Conservation (phyloP, 148 eudicot genomes). For the Chenopodium album region DNA sequence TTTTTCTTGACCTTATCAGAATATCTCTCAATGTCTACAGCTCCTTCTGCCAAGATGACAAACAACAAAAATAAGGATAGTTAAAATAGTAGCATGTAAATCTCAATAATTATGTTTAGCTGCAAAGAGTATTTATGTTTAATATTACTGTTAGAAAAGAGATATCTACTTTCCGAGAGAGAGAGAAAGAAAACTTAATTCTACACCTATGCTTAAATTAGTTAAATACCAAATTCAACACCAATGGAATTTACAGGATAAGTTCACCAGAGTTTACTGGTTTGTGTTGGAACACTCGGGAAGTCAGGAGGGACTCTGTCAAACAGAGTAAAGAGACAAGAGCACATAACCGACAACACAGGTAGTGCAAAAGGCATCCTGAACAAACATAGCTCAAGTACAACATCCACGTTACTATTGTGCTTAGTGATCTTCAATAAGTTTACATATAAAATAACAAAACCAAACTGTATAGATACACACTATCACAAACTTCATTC, state of each 20-base stretch:
- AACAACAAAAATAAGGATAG: background rate
- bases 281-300: background rate
- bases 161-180: too few species aligned
- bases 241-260: background rate
- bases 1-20: conserved; percentile 22
- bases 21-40: conserved; percentile 27
- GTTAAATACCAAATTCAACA: background rate
- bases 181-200: background rate
- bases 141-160: too few species aligned
- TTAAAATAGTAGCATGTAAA: background rate
- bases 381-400: background rate
- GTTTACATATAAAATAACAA: background rate
- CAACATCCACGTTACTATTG: background rate
- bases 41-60: conserved; percentile 23
- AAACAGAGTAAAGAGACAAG: background rate
- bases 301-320: background rate
- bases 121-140: background rate
- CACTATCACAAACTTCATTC: background rate
- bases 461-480: background rate
- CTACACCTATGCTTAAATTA: background rate
- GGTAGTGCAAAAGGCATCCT: background rate
- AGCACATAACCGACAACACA: background rate
- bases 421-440: background rate
- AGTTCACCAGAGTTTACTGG: background rate
- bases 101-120: background rate